A percentile compares a stretch with the other conserved stretches of the same genome.
phyloP scores from a whole-genome alignment of 1,284 basidiomycete species.

The Cutaneotrichosporon sp. region DNA sequence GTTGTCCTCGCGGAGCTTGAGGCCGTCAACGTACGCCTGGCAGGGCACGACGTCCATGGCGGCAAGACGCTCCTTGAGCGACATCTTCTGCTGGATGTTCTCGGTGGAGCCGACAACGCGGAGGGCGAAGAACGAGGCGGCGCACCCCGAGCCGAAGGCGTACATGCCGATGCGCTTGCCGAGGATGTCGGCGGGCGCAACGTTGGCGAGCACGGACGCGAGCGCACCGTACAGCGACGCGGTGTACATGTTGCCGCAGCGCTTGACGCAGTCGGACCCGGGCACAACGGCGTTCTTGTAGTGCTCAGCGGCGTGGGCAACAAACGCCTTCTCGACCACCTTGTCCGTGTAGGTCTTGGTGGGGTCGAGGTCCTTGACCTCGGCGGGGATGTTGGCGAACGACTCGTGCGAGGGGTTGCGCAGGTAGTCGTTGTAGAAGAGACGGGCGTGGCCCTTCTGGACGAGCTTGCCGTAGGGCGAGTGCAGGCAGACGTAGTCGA shows the following conservation, averaged over 20 bases:
- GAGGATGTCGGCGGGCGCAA: slow-evolving; percentile 60
- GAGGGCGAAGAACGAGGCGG: slow-evolving; percentile 85
- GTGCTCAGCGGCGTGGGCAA: slow-evolving; percentile 67
- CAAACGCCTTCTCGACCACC: slow-evolving; percentile 91
- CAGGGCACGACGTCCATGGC: slow-evolving; percentile 89
- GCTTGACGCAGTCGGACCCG: slow-evolving; percentile 76
- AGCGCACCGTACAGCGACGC: slow-evolving; percentile 95
- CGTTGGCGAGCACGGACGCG: slow-evolving; percentile 72
- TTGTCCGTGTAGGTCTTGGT: slow-evolving; percentile 85
- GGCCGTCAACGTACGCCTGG: slow-evolving; percentile 76
- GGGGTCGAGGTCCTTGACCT: slow-evolving; percentile 67
- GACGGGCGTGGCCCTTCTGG: slow-evolving; percentile 93
- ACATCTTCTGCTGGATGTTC: slow-evolving; percentile 75
- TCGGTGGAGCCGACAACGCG: slow-evolving; percentile 81
- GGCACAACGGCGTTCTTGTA: slow-evolving; percentile 74
- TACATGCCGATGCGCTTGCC: slow-evolving; percentile 88
- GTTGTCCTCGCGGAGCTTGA: slow-evolving; percentile 89
- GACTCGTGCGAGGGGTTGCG: slow-evolving; percentile 69
- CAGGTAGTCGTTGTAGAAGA: slow-evolving; percentile 76
- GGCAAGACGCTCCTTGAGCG: slow-evolving; percentile 74
- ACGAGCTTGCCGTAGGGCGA: slow-evolving; percentile 98
- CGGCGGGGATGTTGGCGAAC: slow-evolving; percentile 74
- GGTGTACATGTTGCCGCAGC: slow-evolving; percentile 98
- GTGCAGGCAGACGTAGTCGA: slow-evolving; percentile 92
- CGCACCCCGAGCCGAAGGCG: slow-evolving; percentile 91